These are phyloP conservation scores for Microcyclosporella mali DNA, from an alignment of 2,329 filamentous ascomycete species.

Conservation along the genomic window DNA sequence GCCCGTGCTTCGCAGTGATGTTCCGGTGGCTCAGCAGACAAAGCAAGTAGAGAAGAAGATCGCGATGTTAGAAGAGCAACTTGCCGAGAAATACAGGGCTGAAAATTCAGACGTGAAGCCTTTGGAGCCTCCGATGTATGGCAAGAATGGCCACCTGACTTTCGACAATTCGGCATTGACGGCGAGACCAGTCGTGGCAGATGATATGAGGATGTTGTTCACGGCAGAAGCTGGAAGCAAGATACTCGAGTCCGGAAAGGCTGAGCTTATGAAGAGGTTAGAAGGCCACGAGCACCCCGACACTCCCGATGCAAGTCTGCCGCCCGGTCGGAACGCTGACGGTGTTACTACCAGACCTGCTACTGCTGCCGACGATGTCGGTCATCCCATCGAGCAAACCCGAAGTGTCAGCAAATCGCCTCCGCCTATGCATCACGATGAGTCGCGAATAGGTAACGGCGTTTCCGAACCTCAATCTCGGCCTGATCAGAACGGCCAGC, in stretches of 20 bases:
- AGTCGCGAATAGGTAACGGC: constrained; percentile 1
- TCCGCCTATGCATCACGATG: constrained; percentile 8
- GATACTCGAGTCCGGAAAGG: constrained; percentile 46
- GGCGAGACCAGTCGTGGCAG: constrained; percentile 22
- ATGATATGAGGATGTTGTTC: constrained; percentile 46
- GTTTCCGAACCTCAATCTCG: constrained; percentile 1
- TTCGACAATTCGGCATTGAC: constrained; percentile 18
- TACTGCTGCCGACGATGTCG: constrained; percentile 3
- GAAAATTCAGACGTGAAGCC: constrained; percentile 22
- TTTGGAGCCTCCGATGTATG: constrained; percentile 20
- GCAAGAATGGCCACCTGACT: constrained; percentile 23
- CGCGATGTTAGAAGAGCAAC: constrained; percentile 26
- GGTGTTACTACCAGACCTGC: constrained; percentile 8
- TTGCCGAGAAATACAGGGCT: constrained; percentile 23
- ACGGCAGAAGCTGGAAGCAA: constrained; percentile 43
- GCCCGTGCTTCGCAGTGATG: constrained; percentile 18
- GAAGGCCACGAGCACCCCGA: constrained; percentile 38
- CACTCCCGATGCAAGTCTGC: constrained; percentile 10
- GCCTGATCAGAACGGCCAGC: background rate
- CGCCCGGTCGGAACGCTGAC: constrained; percentile 15
- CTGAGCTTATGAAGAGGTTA: constrained; percentile 46
- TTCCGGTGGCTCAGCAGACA: constrained; percentile 16
- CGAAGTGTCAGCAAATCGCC: constrained; percentile 19
- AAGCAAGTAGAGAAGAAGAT: constrained; percentile 25
- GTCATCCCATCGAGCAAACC: constrained; percentile 14